Base-by-base conservation (phyloP, 805 yeast species). In the Starmera quercuum region DNA sequence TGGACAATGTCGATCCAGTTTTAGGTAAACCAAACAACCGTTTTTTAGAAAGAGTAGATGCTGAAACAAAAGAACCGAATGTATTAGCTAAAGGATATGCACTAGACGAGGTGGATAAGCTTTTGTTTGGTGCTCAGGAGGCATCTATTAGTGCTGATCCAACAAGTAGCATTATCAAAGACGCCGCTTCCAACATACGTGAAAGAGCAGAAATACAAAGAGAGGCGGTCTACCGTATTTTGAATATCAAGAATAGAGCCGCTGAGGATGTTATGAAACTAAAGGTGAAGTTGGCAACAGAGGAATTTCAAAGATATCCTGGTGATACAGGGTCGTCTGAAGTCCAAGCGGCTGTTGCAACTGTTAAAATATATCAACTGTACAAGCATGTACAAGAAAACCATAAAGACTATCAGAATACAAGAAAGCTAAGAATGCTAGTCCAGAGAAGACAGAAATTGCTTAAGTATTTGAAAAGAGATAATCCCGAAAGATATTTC, bases 291-390 rank as follows among this genome's bases (percentile, higher is more conserved):
- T 56, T 81, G 30, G 96, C 97, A 1, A 68, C 75, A 32, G 61
- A 71, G 46, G 97, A 90, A 61, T 88, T 90, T 58, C 78, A 75
- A 46, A 70, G 95, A 49, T 68, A 71, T 42, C 86, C 78, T 30
- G 95, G 95, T 34, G 97, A 92, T 56, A 84, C 96, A 1, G 97
- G 95, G 3, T 84, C 95, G 2, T 77, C 95, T 34, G 97, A 90
- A 61, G 96, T 88, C 18, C 97, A 88, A 59, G 96, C 97, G 2
- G 97, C 97, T 3, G 71, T 84, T 19, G 63, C 80, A 63, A 86
- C 97, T 0, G 79, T 85, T 31, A 74, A 75, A 49, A 85, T 92
- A 46, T 83, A 81, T 45, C 78, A 74, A 43, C 65, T 84, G 41
- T 84, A 84, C 64, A 71, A 74, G 29, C 96, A 88, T 52, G 70